These are phyloP conservation scores for Paxillus ammoniavirescens DNA, from an alignment of 768 basidiomycete genomes.

Conservation along the genomic window DNA sequence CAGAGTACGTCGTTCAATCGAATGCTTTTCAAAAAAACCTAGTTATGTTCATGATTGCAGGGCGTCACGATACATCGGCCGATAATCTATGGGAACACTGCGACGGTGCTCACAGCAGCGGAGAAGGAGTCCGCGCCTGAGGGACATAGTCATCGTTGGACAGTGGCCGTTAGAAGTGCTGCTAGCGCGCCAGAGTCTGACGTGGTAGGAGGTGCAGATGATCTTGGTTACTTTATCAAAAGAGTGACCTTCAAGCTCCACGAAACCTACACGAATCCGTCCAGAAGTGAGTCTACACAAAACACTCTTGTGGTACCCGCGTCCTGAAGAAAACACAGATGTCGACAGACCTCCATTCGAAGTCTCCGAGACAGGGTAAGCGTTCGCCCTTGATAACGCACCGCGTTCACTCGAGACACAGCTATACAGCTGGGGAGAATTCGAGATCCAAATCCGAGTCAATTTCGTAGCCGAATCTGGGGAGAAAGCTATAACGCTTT, in stretches of 20 bases:
- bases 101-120: constrained; percentile 68
- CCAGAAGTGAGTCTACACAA: constrained; percentile 60
- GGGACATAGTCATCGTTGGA: constrained; percentile 96
- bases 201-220: constrained; percentile 86
- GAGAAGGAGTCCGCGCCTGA: constrained; percentile 60
- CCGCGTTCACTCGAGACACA: background rate
- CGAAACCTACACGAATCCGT: constrained; percentile 92
- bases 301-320: background rate
- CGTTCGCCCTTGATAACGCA: background rate
- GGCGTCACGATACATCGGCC: constrained; percentile 86
- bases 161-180: constrained; percentile 89
- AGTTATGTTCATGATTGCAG: constrained; percentile 36
- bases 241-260: constrained; percentile 97
- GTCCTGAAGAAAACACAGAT: constrained; percentile 43
- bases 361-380: constrained; percentile 91
- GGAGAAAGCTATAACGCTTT: constrained; percentile 84
- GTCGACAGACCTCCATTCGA: constrained; percentile 93
- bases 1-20: constrained; percentile 50
- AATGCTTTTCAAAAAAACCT: constrained; percentile 9
- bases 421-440: constrained; percentile 87
- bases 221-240: constrained; percentile 89
- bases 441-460: constrained; percentile 91
- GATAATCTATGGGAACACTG: constrained; percentile 94
- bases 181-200: constrained; percentile 71
- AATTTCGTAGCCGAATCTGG: constrained; percentile 86